phyloP scores from a whole-genome alignment of 1,284 basidiomycete genomes.

The Thelephora terrestris region DNA sequence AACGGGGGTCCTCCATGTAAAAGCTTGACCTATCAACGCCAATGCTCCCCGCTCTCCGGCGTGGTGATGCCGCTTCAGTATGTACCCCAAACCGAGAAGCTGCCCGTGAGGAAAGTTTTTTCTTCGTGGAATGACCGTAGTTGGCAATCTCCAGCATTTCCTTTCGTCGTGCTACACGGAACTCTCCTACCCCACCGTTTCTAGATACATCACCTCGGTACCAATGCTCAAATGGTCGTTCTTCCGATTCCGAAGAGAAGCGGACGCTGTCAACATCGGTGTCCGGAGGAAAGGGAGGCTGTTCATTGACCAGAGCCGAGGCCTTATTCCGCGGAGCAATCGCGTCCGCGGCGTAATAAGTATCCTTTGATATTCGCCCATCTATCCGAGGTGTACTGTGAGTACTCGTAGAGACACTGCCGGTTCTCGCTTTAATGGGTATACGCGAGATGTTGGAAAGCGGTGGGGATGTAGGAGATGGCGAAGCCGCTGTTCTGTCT shows the following conservation, averaged over 20 bases:
- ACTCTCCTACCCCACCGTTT: constrained; percentile 72
- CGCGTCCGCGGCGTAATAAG: not conserved
- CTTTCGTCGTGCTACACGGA: constrained; percentile 54
- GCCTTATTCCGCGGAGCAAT: constrained; percentile 18
- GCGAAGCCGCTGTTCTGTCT: constrained; percentile 21
- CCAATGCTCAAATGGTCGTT: constrained; percentile 74
- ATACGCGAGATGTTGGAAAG: constrained; percentile 37
- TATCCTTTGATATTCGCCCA: not conserved
- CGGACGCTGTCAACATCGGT: constrained; percentile 21
- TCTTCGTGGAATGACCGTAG: constrained; percentile 46
- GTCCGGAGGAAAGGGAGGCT: constrained; percentile 16
- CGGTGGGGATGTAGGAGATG: constrained; percentile 27
- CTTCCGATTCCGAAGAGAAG: constrained; percentile 62
- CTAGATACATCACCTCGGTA: constrained; percentile 70
- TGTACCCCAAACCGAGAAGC: constrained; percentile 13
- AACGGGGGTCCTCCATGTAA: constrained; percentile 45
- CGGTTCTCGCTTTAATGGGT: constrained; percentile 33
- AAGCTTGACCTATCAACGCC: constrained; percentile 46
- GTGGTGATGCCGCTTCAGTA: constrained; percentile 9
- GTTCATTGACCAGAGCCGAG: constrained; percentile 40
- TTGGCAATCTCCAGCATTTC: constrained; percentile 79
- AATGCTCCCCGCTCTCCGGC: constrained; percentile 47
- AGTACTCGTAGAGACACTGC: constrained; percentile 32
- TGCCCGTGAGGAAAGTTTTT: constrained; percentile 9
- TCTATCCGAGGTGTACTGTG: constrained; percentile 12